These are phyloP conservation scores for Parathielavia hyrcaniae DNA, from an alignment of 495 filamentous ascomycete species.

Conservation along the genomic window DNA sequence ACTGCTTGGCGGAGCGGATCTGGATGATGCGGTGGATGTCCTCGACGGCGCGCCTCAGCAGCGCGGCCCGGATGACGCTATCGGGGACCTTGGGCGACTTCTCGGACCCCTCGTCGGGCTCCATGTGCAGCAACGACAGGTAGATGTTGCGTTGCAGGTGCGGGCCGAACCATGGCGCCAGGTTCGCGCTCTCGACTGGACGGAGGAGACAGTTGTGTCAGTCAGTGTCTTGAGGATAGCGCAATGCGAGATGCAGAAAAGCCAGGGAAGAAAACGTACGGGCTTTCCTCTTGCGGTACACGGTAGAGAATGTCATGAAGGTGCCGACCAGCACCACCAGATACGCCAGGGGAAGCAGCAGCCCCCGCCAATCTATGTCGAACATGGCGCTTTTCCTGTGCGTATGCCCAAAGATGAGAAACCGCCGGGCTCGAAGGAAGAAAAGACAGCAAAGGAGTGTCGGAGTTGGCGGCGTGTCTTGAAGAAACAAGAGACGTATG, in stretches of 20 bases:
- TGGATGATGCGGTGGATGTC: conserved; percentile 86
- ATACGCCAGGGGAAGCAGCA: conserved; percentile 79
- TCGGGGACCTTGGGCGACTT: conserved; percentile 72
- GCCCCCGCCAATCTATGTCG: conserved; percentile 69
- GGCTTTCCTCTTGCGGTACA: conserved; percentile 91
- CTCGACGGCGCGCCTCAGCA: conserved; percentile 80
- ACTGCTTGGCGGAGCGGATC: conserved; percentile 76
- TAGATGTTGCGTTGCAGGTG: conserved; percentile 93
- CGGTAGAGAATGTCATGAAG: conserved; percentile 79
- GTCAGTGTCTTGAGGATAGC: background rate
- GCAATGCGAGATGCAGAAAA: background rate
- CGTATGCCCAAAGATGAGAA: background rate
- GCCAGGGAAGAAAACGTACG: conserved; percentile 47
- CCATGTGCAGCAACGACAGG: conserved; percentile 80
- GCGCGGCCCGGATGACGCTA: conserved; percentile 79
- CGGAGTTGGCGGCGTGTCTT: conserved; percentile 3
- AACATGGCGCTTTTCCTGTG: conserved; percentile 39
- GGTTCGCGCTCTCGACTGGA: conserved; percentile 64
- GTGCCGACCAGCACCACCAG: conserved; percentile 79
- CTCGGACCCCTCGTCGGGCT: conserved; percentile 62
- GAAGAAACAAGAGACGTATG: background rate
- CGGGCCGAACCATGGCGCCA: conserved; percentile 87
- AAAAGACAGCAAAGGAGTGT: conserved; percentile 2
- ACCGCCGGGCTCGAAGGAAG: background rate
- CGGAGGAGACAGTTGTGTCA: background rate